Evolutionary conservation across 176 grass and related monocot genomes (phyloP).

Genomic region (Eremochloa ophiuroides): DNA sequence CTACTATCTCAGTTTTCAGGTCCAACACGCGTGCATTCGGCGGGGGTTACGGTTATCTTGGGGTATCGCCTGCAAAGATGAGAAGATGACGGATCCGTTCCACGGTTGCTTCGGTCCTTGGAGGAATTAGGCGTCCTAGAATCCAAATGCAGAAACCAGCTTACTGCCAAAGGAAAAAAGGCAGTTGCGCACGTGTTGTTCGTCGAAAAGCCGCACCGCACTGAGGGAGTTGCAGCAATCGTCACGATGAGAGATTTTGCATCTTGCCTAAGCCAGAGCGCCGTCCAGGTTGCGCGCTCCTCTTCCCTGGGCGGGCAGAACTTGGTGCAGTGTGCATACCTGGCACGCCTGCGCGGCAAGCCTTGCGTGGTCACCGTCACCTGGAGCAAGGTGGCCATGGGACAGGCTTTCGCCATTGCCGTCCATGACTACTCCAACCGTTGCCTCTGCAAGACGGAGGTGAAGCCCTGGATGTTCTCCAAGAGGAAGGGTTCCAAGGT

Average conservation of each 20-base stretch:
- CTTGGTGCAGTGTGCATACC: conserved; percentile 52
- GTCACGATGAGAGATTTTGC: conserved; percentile 49
- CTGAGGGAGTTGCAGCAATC: not conserved
- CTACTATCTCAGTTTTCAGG: conserved; percentile 17
- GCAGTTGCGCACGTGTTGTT: conserved; percentile 27
- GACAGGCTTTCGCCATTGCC: conserved; percentile 36
- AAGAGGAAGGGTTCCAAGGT: conserved; percentile 52
- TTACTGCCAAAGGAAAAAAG: not conserved
- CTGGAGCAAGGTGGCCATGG: conserved; percentile 48
- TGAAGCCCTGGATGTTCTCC: conserved; percentile 57
- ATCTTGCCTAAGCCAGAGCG: conserved; percentile 50
- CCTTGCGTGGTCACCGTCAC: conserved; percentile 41
- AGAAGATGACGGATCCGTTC: not conserved
- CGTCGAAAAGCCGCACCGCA: conserved; percentile 27
- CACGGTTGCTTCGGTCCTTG: not conserved
- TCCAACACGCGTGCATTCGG: not conserved
- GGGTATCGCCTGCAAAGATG: not conserved
- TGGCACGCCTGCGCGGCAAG: conserved; percentile 29
- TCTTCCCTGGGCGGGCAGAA: conserved; percentile 37
- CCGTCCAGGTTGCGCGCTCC: conserved; percentile 40
- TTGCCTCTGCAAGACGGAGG: conserved; percentile 48
- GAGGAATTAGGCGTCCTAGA: not conserved
- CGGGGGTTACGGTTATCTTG: not conserved
- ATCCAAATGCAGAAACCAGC: not conserved
- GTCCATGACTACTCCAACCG: conserved; percentile 36